Percentiles rank a stretch among this genome's conserved stretches.
Conservation (phyloP, 495 filamentous ascomycete species). For the Penicillium atrosanguineum region DNA sequence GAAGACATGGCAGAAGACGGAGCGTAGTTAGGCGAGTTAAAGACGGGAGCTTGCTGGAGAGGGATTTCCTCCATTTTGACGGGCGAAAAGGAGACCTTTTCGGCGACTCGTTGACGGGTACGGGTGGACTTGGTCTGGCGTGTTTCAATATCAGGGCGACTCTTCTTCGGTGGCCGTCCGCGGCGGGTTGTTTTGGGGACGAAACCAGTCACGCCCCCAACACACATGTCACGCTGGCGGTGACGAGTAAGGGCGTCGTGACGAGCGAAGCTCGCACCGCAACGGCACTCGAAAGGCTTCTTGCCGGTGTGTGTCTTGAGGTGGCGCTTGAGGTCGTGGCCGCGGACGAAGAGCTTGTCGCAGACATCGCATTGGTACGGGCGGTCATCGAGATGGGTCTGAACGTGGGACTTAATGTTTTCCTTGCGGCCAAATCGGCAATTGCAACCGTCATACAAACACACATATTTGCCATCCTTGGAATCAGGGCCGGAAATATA, state of each 20-base stretch:
- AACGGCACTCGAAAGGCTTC: slow-evolving; percentile 88
- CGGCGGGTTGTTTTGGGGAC: slow-evolving; percentile 68
- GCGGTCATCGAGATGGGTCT: slow-evolving; percentile 93
- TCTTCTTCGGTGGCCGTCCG: slow-evolving; percentile 62
- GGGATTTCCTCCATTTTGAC: slow-evolving; percentile 1
- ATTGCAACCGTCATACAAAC: slow-evolving; percentile 73
- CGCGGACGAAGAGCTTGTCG: slow-evolving; percentile 90
- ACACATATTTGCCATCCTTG: slow-evolving; percentile 75
- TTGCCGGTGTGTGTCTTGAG: slow-evolving; percentile 93
- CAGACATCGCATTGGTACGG: slow-evolving; percentile 89
- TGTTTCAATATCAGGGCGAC: slow-evolving; percentile 61
- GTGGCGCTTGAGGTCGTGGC: slow-evolving; percentile 95
- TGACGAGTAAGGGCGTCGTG: slow-evolving; percentile 95
- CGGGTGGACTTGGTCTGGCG: slow-evolving; percentile 59
- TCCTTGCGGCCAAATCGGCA: slow-evolving; percentile 90
- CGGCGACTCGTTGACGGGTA: slow-evolving; percentile 47
- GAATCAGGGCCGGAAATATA: slow-evolving; percentile 81
- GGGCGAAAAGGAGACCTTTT: slow-evolving; percentile 38
- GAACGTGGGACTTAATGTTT: slow-evolving; percentile 96
- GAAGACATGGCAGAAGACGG: slow-evolving; percentile 42
- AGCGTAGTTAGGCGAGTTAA: slow-evolving; percentile 41
- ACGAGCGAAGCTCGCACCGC: slow-evolving; percentile 85
- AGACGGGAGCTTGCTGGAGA: slow-evolving; percentile 33
- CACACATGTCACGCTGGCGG: slow-evolving; percentile 90
- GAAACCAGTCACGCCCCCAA: slow-evolving; percentile 83